Percentiles rank a stretch among this genome's conserved stretches.
Evolutionary conservation across 1,284 basidiomycete genomes (phyloP).

Genomic region (Chondrostereum purpureum): DNA sequence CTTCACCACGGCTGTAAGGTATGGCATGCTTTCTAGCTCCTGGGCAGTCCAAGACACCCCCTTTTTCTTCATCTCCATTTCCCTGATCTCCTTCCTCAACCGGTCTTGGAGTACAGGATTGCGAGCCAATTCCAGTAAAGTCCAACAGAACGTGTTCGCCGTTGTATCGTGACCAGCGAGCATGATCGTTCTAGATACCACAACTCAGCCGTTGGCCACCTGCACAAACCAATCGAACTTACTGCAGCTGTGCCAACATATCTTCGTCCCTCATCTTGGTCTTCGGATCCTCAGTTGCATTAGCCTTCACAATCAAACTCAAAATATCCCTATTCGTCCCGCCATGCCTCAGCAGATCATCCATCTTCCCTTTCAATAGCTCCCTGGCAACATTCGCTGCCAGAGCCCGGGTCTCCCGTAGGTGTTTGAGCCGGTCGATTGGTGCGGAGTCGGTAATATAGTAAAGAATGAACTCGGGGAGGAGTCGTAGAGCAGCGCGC

Average conservation of each 20-base stretch:
- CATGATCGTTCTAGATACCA: slow-evolving; percentile 25
- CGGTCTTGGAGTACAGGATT: slow-evolving; percentile 14
- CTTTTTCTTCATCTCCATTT: neutral
- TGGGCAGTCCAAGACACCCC: slow-evolving; percentile 9
- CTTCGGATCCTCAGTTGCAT: slow-evolving; percentile 2
- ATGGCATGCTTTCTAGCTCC: slow-evolving; percentile 18
- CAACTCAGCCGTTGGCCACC: neutral
- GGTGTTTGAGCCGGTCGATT: neutral
- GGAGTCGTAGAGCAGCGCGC: neutral
- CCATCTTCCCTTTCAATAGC: neutral
- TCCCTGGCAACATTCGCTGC: neutral
- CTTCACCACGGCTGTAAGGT: slow-evolving; percentile 13
- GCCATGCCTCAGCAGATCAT: neutral
- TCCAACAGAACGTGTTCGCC: slow-evolving; percentile 34
- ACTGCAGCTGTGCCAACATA: slow-evolving; percentile 7
- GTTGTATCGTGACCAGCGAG: slow-evolving; percentile 50
- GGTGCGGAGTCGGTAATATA: neutral
- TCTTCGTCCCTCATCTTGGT: slow-evolving; percentile 7
- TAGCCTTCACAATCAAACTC: slow-evolving; percentile 15
- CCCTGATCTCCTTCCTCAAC: slow-evolving; percentile 16
- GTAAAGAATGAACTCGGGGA: neutral
- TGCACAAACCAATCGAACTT: neutral
- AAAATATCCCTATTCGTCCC: slow-evolving; percentile 32
- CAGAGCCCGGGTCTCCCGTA: neutral
- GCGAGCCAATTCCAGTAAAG: slow-evolving; percentile 21